Evolutionary conservation across 495 filamentous ascomycete species (phyloP).

Genomic region (Penicillium alfredii): DNA sequence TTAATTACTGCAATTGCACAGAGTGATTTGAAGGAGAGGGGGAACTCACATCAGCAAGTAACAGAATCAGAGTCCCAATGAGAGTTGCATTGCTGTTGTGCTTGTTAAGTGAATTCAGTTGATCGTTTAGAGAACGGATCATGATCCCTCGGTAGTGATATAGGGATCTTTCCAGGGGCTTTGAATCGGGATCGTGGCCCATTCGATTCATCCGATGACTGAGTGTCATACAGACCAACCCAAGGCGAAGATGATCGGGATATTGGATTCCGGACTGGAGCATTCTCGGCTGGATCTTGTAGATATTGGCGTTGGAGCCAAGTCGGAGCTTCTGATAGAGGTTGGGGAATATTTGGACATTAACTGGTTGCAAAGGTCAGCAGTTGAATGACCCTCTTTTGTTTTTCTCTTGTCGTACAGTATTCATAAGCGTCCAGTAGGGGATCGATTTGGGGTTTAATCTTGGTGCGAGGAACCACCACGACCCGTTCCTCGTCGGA

Average conservation of each 20-base stretch:
- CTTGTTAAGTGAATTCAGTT: slow-evolving; percentile 13
- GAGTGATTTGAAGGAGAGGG: no score
- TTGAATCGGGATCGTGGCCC: slow-evolving; percentile 6
- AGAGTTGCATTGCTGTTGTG: slow-evolving; percentile 17
- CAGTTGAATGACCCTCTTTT: no score
- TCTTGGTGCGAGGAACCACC: not conserved
- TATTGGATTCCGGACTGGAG: slow-evolving; percentile 6
- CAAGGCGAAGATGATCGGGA: slow-evolving; percentile 22
- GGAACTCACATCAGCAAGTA: slow-evolving; percentile 6
- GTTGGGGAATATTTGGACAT: slow-evolving; percentile 25
- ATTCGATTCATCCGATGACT: slow-evolving; percentile 29
- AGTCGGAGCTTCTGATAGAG: slow-evolving; percentile 18
- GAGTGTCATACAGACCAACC: slow-evolving; percentile 27
- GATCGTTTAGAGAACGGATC: slow-evolving; percentile 27
- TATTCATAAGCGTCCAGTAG: slow-evolving; percentile 7
- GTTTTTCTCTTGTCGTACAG: slow-evolving; percentile 3
- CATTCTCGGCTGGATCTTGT: slow-evolving; percentile 16
- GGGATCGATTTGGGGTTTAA: slow-evolving; percentile 3
- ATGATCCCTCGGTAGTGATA: slow-evolving; percentile 26
- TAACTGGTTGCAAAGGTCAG: no score
- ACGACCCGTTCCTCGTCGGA: no score
- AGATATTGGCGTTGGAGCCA: slow-evolving; percentile 25
- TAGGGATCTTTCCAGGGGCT: slow-evolving; percentile 17
- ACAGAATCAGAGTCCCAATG: slow-evolving; percentile 10
- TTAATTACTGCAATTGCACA: no score